A percentile compares a stretch with the other conserved stretches of the same genome.
Evolutionary conservation across 164 flowering plant genomes (phyloP).

Genomic region (Stephania yunnanensis): DNA sequence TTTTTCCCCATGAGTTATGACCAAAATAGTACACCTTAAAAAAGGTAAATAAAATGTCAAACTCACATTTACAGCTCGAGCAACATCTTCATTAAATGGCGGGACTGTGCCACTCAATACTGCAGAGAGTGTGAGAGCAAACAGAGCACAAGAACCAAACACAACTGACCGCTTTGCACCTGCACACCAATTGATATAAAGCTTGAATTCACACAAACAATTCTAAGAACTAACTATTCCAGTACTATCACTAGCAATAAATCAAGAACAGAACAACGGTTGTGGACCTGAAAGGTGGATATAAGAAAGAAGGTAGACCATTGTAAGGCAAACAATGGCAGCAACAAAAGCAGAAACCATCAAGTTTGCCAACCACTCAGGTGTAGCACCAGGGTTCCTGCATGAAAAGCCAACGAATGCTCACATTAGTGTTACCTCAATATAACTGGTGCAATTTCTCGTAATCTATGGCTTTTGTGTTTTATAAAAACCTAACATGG

Average conservation of each 20-base stretch:
- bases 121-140: slow-evolving; percentile 53
- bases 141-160: slow-evolving; percentile 36
- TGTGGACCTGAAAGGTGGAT: slow-evolving; percentile 78
- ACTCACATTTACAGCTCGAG: slow-evolving; percentile 88
- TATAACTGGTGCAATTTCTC: not conserved
- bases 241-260: not conserved
- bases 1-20: not conserved
- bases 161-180: slow-evolving; percentile 58
- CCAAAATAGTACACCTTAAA: not conserved
- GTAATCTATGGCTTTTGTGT: not conserved
- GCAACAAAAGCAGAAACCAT: slow-evolving; percentile 51
- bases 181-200: slow-evolving; percentile 14
- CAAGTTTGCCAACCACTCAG: slow-evolving; percentile 75
- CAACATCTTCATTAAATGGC: slow-evolving; percentile 65
- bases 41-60: not conserved
- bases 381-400: slow-evolving; percentile 87
- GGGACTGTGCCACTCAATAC: slow-evolving; percentile 51
- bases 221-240: not conserved
- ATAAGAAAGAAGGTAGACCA: slow-evolving; percentile 84
- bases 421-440: not conserved
- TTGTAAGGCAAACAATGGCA: slow-evolving; percentile 52
- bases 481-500: not conserved
- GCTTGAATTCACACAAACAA: not conserved
- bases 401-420: slow-evolving; percentile 10
- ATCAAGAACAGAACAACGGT: not conserved